These are phyloP conservation scores for Rhizomucor pusillus DNA, from an alignment of 371 early-diverging fungal species.

Conservation along the genomic window DNA sequence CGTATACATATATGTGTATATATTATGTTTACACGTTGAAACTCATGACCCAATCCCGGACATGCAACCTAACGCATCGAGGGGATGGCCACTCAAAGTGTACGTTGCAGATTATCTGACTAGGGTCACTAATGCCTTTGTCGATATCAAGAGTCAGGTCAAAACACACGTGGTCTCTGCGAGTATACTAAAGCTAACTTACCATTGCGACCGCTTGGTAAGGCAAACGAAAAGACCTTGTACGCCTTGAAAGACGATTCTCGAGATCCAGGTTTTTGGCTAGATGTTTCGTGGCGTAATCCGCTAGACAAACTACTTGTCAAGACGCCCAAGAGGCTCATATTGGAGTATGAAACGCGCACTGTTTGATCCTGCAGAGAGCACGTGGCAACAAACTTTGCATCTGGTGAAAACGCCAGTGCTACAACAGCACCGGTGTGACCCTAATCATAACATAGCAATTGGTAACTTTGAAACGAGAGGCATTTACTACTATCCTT, in stretches of 20 bases:
- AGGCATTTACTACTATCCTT: not conserved
- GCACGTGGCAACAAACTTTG: conserved; percentile 74
- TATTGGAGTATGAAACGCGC: conserved; percentile 73
- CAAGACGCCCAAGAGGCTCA: conserved; percentile 73
- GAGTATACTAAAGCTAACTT: not conserved
- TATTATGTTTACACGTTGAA: conserved; percentile 51
- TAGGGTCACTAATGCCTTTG: conserved; percentile 19
- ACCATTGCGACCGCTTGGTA: conserved; percentile 47
- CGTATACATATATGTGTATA: too few species aligned
- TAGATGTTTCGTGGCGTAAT: conserved; percentile 13
- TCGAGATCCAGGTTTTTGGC: conserved; percentile 3
- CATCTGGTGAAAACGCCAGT: conserved; percentile 78
- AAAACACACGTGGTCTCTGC: not conserved
- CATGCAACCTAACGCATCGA: conserved; percentile 59
- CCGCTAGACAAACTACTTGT: conserved; percentile 49
- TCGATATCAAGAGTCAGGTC: not conserved
- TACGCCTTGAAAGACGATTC: conserved; percentile 52
- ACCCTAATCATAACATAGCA: conserved; percentile 50
- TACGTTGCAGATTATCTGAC: conserved; percentile 52
- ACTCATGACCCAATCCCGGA: conserved; percentile 59
- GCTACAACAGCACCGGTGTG: conserved; percentile 66
- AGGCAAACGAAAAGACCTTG: conserved; percentile 64
- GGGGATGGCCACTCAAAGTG: conserved; percentile 71
- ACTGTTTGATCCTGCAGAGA: conserved; percentile 71
- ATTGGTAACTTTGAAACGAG: not conserved